Evolutionary conservation across 1,284 basidiomycete genomes (phyloP).

Genomic region (Melampsora larici-populina): DNA sequence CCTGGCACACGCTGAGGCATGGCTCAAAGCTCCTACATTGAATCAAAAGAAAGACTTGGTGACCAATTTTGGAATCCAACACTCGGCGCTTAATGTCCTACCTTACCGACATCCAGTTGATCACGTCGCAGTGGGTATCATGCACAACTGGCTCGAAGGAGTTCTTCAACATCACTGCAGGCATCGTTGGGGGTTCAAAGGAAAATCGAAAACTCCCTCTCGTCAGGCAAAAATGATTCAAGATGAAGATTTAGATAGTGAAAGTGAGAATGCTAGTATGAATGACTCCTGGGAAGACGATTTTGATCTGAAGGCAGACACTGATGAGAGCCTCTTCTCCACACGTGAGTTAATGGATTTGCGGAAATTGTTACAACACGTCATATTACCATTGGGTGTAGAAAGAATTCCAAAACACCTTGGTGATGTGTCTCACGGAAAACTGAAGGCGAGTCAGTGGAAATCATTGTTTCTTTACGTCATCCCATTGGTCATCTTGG

Average conservation of each 20-base stretch:
- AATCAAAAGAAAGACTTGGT: neutral
- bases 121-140: slow-evolving; percentile 15
- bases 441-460: slow-evolving; percentile 6
- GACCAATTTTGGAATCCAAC: neutral
- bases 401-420: neutral
- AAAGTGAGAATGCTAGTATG: neutral
- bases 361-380: neutral
- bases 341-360: slow-evolving; percentile 3
- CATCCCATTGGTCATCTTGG: neutral
- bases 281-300: neutral
- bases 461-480: neutral
- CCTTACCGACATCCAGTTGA: slow-evolving; percentile 1
- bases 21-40: neutral
- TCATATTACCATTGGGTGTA: neutral
- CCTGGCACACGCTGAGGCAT: neutral
- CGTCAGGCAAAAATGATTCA: neutral
- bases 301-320: no score
- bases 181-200: slow-evolving; percentile 12
- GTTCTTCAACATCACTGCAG: no score
- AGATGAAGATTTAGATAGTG: neutral
- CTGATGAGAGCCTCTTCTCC: no score
- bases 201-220: slow-evolving; percentile 9
- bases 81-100: slow-evolving; percentile 12
- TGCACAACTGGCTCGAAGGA: slow-evolving; percentile 40
- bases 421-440: neutral